phyloP scores from a whole-genome alignment of 1,284 basidiomycete genomes.

The Xerocomus nothofagi region DNA sequence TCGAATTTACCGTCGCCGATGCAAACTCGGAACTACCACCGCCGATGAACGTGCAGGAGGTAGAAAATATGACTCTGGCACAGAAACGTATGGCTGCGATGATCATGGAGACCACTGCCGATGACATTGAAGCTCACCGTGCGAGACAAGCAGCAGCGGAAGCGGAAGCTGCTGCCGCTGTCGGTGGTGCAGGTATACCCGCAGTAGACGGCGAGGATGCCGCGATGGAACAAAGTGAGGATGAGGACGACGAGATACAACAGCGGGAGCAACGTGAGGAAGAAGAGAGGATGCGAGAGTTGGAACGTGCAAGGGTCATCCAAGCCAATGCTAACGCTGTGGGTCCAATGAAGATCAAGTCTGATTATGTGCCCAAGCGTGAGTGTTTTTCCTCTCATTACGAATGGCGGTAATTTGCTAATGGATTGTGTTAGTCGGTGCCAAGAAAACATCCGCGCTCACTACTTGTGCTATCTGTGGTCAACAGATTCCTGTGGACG shows the following conservation, averaged over 20 bases:
- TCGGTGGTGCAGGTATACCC: constrained; percentile 53
- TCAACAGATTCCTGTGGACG: constrained; percentile 91
- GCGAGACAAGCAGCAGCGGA: constrained; percentile 78
- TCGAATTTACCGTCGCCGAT: constrained; percentile 95
- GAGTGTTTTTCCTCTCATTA: constrained; percentile 35
- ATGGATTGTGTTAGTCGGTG: constrained; percentile 50
- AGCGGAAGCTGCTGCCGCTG: constrained; percentile 72
- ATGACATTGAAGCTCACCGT: constrained; percentile 79
- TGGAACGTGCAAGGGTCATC: constrained; percentile 75
- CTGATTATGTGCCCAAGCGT: constrained; percentile 95
- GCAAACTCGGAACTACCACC: constrained; percentile 89
- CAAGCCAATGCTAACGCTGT: constrained; percentile 76
- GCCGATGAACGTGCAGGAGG: constrained; percentile 92
- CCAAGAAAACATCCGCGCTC: constrained; percentile 70
- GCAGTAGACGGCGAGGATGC: constrained; percentile 56
- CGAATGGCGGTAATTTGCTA: constrained; percentile 1
- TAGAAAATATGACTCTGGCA: constrained; percentile 94
- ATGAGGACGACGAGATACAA: constrained; percentile 68
- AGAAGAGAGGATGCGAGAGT: constrained; percentile 73
- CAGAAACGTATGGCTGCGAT: constrained; percentile 98
- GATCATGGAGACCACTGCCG: constrained; percentile 93
- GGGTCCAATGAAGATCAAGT: constrained; percentile 93
- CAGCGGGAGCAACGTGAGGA: constrained; percentile 70
- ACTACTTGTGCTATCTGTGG: constrained; percentile 93
- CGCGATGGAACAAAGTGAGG: constrained; percentile 75